Evolutionary conservation across 306 rosid genomes (phyloP).

Genomic region (Rosa chinensis): DNA sequence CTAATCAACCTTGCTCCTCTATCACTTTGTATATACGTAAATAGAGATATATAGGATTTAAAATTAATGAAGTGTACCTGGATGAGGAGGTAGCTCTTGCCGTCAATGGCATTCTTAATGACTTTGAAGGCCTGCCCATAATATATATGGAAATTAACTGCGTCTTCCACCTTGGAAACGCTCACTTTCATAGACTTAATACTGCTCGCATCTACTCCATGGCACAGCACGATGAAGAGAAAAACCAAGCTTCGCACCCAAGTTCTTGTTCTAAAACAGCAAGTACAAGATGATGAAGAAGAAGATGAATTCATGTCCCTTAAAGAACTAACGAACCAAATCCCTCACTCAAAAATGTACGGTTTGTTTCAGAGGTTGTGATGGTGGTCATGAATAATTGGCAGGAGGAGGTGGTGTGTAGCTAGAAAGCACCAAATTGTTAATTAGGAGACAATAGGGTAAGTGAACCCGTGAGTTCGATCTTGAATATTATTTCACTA

Average conservation of each 20-base stretch:
- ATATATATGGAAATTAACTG: constrained; percentile 69
- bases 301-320: constrained; percentile 32
- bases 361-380: neutral
- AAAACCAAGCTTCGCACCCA: constrained; percentile 37
- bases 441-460: constrained; percentile 28
- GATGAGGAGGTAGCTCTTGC: constrained; percentile 89
- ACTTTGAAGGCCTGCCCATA: constrained; percentile 93
- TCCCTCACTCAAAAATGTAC: neutral
- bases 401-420: constrained; percentile 17
- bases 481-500: neutral
- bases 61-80: constrained; percentile 49
- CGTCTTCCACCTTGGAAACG: constrained; percentile 81
- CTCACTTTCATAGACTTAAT: constrained; percentile 32
- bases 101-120: constrained; percentile 81
- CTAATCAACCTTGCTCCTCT: neutral
- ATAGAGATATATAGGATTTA: neutral
- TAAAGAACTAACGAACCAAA: neutral
- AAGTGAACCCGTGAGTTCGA: constrained; percentile 60
- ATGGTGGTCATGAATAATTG: constrained; percentile 21
- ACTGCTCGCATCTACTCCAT: constrained; percentile 34
- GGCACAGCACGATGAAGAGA: constrained; percentile 13
- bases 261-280: constrained; percentile 1
- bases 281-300: constrained; percentile 2
- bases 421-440: constrained; percentile 8
- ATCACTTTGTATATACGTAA: neutral